Evolutionary conservation across 2,329 filamentous ascomycete species (phyloP).

Genomic region (Neonectria faginata): DNA sequence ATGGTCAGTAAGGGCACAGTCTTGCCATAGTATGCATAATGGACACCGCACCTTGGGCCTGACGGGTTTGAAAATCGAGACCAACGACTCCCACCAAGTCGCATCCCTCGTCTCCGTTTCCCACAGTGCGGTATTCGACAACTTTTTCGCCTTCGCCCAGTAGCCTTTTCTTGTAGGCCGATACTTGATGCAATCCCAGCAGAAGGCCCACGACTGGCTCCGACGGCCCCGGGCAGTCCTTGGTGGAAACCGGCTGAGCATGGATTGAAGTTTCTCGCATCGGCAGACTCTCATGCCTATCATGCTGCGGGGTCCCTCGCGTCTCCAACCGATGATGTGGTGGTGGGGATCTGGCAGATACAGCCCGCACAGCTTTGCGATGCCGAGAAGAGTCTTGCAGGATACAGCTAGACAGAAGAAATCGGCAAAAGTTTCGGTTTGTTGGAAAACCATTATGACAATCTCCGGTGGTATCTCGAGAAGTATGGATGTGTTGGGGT

Average conservation of each 20-base stretch:
- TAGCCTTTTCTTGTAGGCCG: conserved; percentile 38
- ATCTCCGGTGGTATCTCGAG: conserved; percentile 45
- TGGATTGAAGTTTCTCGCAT: conserved; percentile 28
- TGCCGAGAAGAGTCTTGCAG: conserved; percentile 40
- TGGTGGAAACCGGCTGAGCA: conserved; percentile 35
- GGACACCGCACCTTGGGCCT: too few relatives aligned
- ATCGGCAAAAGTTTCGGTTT: conserved; percentile 28
- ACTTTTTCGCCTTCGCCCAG: conserved; percentile 29
- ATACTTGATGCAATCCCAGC: conserved; percentile 40
- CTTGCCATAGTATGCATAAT: too few relatives aligned
- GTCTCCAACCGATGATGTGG: conserved; percentile 18
- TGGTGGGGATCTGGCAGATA: conserved; percentile 34
- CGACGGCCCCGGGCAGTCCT: conserved; percentile 29
- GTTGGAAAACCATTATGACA: conserved; percentile 39
- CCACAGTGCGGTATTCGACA: neutral
- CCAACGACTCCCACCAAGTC: neutral
- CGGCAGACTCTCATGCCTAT: conserved; percentile 11
- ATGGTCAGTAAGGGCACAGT: too few relatives aligned
- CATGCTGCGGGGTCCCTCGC: neutral
- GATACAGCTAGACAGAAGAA: conserved; percentile 35
- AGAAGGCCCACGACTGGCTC: conserved; percentile 36
- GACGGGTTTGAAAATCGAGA: neutral
- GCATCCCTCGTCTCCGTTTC: neutral
- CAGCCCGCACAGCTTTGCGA: conserved; percentile 33
- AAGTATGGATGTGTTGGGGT: conserved; percentile 22